Percentiles rank a stretch among this genome's conserved stretches.
Evolutionary conservation across 257 asterid genomes (phyloP).

Genomic region (Sherardia arvensis): DNA sequence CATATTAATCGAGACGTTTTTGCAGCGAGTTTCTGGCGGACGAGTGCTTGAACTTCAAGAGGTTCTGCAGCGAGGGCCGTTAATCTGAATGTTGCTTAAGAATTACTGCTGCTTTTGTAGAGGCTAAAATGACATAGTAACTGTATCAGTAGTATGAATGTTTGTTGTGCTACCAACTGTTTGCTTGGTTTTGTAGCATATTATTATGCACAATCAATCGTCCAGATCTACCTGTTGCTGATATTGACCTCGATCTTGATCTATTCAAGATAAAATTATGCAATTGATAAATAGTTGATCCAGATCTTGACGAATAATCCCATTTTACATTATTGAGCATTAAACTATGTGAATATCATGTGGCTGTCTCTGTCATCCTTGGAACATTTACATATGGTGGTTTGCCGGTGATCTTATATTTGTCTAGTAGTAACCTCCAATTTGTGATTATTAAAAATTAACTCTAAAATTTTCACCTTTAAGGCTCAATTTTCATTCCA

Average conservation of each 20-base stretch:
- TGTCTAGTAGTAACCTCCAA: too few species aligned
- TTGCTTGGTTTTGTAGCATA: not conserved
- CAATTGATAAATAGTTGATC: not conserved
- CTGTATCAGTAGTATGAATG: not conserved
- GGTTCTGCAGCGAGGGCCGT: slow-evolving; percentile 59
- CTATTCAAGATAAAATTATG: not conserved
- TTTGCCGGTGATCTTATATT: not conserved
- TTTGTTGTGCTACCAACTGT: slow-evolving; percentile 1
- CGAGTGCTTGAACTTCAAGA: slow-evolving; percentile 79
- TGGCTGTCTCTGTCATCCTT: not conserved
- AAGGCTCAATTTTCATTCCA: not conserved
- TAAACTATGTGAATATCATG: not conserved
- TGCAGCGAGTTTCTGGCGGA: slow-evolving; percentile 69
- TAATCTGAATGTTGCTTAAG: not conserved
- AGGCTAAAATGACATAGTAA: not conserved
- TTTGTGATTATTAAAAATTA: too few species aligned
- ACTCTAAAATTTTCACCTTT: not conserved
- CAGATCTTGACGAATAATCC: slow-evolving; percentile 8
- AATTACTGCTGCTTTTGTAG: not conserved
- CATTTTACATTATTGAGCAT: slow-evolving; percentile 2
- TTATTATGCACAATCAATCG: not conserved
- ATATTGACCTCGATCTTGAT: not conserved
- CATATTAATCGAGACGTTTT: not conserved
- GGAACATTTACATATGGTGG: not conserved
- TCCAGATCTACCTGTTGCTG: not conserved